These are phyloP conservation scores for Phytophthora ramorum DNA, from an alignment of 352 stramenopile species.

Conservation along the genomic window DNA sequence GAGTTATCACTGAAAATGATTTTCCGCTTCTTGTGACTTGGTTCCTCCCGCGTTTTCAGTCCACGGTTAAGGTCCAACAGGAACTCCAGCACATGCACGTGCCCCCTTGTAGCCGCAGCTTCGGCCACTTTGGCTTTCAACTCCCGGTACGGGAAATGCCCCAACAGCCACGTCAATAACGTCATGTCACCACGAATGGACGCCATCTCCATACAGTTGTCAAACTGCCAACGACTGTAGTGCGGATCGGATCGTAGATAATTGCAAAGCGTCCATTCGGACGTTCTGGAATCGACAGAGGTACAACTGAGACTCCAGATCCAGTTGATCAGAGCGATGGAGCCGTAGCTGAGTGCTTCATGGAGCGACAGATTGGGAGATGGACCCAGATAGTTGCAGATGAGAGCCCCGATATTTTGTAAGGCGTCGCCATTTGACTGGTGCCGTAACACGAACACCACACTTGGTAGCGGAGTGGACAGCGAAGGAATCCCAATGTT, in stretches of 20 bases:
- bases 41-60: no score
- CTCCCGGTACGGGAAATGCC: background rate
- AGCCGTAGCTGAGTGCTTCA: background rate
- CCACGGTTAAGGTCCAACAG: no score
- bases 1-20: no score
- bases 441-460: no score
- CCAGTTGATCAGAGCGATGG: background rate
- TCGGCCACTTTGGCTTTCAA: no score
- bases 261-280: constrained; percentile 1
- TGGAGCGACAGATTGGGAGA: background rate
- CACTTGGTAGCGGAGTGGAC: no score
- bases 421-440: background rate
- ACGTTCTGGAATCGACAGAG: background rate
- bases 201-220: background rate
- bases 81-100: no score
- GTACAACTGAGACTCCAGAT: background rate
- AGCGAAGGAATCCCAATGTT: no score
- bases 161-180: background rate
- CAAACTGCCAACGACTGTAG: background rate
- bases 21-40: no score
- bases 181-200: background rate
- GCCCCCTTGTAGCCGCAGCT: no score
- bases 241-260: constrained; percentile 3
- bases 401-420: background rate
- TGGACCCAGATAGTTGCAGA: background rate